Base-by-base conservation (phyloP, 805 yeast species). In the Candida dajiaensis region DNA sequence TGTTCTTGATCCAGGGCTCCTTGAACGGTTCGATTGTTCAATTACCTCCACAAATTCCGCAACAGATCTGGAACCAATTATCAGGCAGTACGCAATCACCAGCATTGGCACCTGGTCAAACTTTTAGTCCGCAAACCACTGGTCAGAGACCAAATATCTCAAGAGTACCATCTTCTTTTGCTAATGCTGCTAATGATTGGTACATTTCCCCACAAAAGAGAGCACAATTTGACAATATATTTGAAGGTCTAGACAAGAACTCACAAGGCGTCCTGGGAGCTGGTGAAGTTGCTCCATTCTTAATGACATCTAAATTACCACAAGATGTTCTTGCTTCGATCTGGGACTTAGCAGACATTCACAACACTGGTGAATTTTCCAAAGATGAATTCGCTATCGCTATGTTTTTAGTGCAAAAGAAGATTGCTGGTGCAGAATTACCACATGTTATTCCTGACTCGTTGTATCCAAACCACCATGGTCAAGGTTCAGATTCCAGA, bases 281-380 rank as follows among this genome's bases (percentile, higher is more conserved):
- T 3, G 79, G 74, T 49, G 88, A 88, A 53, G 89, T 94, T 40
- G 99, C 96, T 7, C 83, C 85, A 8, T 89, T 90, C 62, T 78
- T 94, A 56, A 81, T 88, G 74, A 85, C 94, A 10, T 92, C 98
- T 3, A 85, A 87, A 51, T 76, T 94, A 49, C 76, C 82, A 43
- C 96, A 90, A 58, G 90, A 87, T 43, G 81, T 80, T 19, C 74
- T 94, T 51, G 99, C 98, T 2, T 69, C 80, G 21, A 81, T 92
- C 38, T 94, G 99, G 99, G 99, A 94, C 66, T 73, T 94, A 55
- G 80, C 98, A 10, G 97, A 94, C 63, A 76, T 89, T 51, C 85
- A 87, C 54, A 89, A 89, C 64, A 80, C 86, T 39, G 97, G 97
- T 22, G 76, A 76, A 38, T 89, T 94, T 60, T 75, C 87, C 42